These are phyloP conservation scores for Populus euphratica DNA, from an alignment of 345 rosid genomes.

Conservation along the genomic window DNA sequence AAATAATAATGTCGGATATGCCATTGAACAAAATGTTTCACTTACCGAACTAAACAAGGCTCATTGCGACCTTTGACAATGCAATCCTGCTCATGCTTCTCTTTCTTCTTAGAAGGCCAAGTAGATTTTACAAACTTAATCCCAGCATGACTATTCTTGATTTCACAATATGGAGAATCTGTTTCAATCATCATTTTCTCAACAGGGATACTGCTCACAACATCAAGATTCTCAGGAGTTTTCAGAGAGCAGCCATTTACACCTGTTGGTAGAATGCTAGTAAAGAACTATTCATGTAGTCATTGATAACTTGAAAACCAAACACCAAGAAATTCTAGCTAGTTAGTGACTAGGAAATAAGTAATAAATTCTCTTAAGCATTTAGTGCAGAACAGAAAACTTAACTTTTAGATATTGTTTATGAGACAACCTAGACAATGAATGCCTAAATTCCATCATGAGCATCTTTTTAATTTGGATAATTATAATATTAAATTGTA, in stretches of 20 bases:
- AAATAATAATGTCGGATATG: not conserved
- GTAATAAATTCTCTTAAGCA: not conserved
- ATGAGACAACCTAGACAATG: not conserved
- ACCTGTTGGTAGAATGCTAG: constrained; percentile 39
- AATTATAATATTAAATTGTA: not conserved
- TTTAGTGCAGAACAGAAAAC: not conserved
- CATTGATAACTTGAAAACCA: not conserved
- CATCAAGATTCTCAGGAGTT: constrained; percentile 76
- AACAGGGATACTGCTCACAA: constrained; percentile 62
- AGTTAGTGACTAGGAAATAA: not conserved
- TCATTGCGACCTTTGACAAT: constrained; percentile 88
- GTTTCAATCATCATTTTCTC: constrained; percentile 98
- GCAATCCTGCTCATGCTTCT: constrained; percentile 70
- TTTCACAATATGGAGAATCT: constrained; percentile 97
- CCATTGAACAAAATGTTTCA: not conserved
- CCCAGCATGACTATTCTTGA: constrained; percentile 82
- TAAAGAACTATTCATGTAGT: not conserved
- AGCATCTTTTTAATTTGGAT: not conserved
- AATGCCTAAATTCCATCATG: not conserved
- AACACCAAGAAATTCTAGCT: not conserved
- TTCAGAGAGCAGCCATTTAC: constrained; percentile 90
- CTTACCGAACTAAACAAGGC: constrained; percentile 91
- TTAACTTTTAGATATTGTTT: not conserved
- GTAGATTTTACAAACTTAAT: constrained; percentile 54
- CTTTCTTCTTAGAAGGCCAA: constrained; percentile 94